Evolutionary conservation across 768 basidiomycete genomes (phyloP).

Genomic region (Phaeotremella fagi): DNA sequence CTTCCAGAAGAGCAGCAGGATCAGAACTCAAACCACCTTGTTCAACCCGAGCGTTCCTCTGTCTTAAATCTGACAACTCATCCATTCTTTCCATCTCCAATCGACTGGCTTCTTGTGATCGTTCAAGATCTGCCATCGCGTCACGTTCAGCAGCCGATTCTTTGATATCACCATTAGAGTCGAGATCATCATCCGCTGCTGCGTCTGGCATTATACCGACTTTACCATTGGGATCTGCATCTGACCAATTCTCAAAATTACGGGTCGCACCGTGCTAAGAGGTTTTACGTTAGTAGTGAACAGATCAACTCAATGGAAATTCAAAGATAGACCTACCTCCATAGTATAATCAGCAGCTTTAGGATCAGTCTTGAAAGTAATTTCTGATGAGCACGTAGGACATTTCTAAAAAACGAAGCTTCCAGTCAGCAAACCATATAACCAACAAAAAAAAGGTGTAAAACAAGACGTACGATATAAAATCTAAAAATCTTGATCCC

Average conservation of each 20-base stretch:
- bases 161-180: conserved; percentile 47
- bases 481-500: conserved; percentile 70
- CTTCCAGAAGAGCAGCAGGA: conserved; percentile 56
- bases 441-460: background rate
- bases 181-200: conserved; percentile 46
- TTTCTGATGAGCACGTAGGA: conserved; percentile 92
- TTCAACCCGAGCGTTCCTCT: conserved; percentile 76
- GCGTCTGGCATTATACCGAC: conserved; percentile 41
- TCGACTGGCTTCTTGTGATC: conserved; percentile 83
- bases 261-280: conserved; percentile 96
- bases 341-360: conserved; percentile 53
- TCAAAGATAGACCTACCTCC: conserved; percentile 46
- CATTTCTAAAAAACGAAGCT: conserved; percentile 58
- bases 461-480: conserved; percentile 39
- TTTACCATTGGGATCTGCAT: conserved; percentile 53
- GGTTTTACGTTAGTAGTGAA: too few species aligned
- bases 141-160: conserved; percentile 72
- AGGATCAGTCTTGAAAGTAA: conserved; percentile 99
- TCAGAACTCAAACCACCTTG: conserved; percentile 61
- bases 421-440: too few species aligned
- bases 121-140: conserved; percentile 95
- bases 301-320: conserved; percentile 66
- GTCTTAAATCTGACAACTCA: conserved; percentile 70
- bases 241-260: conserved; percentile 97
- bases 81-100: conserved; percentile 98